Conservation (phyloP, 768 basidiomycete genomes). For the Rhizopogon vinicolor region DNA sequence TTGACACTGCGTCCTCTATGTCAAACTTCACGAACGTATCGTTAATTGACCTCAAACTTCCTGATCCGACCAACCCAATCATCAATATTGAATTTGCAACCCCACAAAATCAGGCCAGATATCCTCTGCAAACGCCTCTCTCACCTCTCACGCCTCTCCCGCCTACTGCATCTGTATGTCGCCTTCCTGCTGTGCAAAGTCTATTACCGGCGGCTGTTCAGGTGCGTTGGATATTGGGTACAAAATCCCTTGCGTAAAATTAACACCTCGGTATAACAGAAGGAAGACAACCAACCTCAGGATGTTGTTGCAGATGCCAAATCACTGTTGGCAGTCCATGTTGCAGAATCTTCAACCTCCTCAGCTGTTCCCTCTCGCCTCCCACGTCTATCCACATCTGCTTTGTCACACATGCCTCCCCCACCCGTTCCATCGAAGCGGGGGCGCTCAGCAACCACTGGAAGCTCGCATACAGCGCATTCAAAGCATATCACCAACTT, state of each 20-base stretch:
- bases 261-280: neutral
- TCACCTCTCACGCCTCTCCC: conserved; percentile 51
- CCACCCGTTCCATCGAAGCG: neutral
- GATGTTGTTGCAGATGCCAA: neutral
- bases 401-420: conserved; percentile 4
- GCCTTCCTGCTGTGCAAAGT: conserved; percentile 6
- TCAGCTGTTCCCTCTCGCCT: conserved; percentile 2
- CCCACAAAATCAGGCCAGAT: neutral
- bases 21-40: conserved; percentile 19
- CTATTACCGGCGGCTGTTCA: conserved; percentile 6
- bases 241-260: neutral
- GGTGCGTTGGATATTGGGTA: conserved; percentile 9
- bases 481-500: neutral
- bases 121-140: conserved; percentile 17
- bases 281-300: neutral
- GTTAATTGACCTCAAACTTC: conserved; percentile 7
- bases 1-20: conserved; percentile 14
- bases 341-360: neutral
- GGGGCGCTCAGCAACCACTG: neutral
- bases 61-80: conserved; percentile 22
- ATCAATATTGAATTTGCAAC: conserved; percentile 16
- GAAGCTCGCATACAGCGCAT: neutral
- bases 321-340: conserved; percentile 1
- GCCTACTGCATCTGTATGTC: conserved; percentile 34
- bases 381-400: neutral